A percentile compares a stretch with the other conserved stretches of the same genome.
Evolutionary conservation across 2,329 filamentous ascomycete species (phyloP).

Genomic region (Teratosphaeria pseudoeucalypti): DNA sequence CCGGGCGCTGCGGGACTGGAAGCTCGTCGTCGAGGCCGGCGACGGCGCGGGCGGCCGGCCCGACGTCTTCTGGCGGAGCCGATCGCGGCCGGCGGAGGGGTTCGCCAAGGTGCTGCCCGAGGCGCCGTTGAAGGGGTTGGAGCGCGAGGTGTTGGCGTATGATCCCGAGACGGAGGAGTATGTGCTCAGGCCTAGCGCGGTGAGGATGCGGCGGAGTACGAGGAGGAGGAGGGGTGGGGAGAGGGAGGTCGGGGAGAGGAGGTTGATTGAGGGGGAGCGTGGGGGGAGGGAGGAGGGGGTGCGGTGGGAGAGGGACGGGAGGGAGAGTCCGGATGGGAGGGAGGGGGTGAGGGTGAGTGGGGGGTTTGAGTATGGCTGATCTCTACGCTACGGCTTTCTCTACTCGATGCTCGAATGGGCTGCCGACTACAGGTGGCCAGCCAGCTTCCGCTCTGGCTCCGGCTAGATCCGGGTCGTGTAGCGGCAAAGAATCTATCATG

Average conservation of each 20-base stretch:
- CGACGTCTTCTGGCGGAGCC: slow-evolving; percentile 32
- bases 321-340: background rate
- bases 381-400: background rate
- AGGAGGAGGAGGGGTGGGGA: background rate
- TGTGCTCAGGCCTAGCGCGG: slow-evolving; percentile 11
- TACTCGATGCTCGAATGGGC: too few relatives aligned
- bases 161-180: slow-evolving; percentile 15
- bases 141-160: slow-evolving; percentile 29
- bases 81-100: slow-evolving; percentile 7
- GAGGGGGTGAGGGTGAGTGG: background rate
- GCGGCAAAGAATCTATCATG: background rate
- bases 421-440: too few relatives aligned
- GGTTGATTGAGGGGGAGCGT: background rate
- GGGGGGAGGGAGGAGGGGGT: background rate
- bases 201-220: slow-evolving; percentile 12
- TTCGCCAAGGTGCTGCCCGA: slow-evolving; percentile 29
- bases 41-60: slow-evolving; percentile 21
- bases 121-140: slow-evolving; percentile 33
- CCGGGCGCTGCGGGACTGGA: slow-evolving; percentile 36
- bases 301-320: background rate
- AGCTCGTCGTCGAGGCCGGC: slow-evolving; percentile 32
- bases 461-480: background rate
- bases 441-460: background rate
- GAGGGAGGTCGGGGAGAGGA: background rate
- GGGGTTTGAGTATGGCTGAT: background rate